Base-by-base conservation (phyloP, 108 stramenopile species). In the Fistulifera solaris region DNA sequence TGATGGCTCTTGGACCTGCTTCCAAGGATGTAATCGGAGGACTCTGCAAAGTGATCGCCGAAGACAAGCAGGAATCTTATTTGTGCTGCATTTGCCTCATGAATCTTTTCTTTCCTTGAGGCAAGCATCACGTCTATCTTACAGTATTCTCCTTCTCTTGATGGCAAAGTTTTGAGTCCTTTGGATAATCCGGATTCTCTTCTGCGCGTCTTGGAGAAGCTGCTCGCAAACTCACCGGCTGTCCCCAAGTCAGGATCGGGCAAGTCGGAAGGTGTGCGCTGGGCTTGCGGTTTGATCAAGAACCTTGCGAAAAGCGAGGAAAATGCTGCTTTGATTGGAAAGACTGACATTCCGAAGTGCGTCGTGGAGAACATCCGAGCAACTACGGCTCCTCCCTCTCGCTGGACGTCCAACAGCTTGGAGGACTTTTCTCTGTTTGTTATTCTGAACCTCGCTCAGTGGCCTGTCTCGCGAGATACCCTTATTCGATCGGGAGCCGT, bases 261-360 rank as follows among this genome's bases (percentile, higher is more conserved):
- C 46, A 89, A 94, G 73, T 83, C 82, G 10, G 92, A 94, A 67
- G 92, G 86, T 15, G 88, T 89, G 14, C 85, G 92, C 58, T 94
- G 92, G 92, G 86, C 85, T 25, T 94, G 92, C 53, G 92, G 92
- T 66, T 78, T 94, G 55, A 87, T 94, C 65, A 94, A 89, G 80
- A 94, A 94, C 56, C 73, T 94, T 40, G 87, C 88, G 59, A 87
- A 87, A 64, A 71, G 68, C 11, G 88, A 89, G 63, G 87, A 89
- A 58, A 87, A 85, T 48, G 88, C 88, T n/a, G 75, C 79, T 17
- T 68, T 89, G 25, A 79, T 94, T 64, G 85, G 83, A 68, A 62
- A 81, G 66, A 94, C 92, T 22, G 88, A 94, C 19, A 89, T 93
- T 55, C 86, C 91, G 39, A 81, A 79, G 61, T 86, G 86, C 54